A percentile compares a stretch with the other conserved stretches of the same genome.
phyloP scores from a whole-genome alignment of 768 basidiomycete species.

The Xerocomus potaroensis region DNA sequence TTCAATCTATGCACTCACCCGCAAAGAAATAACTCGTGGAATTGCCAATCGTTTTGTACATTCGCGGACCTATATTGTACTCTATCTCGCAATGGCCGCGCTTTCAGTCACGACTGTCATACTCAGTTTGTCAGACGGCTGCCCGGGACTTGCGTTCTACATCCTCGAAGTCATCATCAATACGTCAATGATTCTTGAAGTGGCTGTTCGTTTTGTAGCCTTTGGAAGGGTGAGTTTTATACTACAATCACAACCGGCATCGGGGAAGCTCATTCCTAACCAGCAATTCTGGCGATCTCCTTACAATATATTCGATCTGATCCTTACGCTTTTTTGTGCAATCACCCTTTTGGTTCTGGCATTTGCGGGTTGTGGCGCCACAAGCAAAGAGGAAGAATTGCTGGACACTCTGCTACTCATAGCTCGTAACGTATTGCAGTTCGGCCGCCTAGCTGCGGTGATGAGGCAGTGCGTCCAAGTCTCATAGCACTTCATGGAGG shows the following conservation, averaged over 20 bases:
- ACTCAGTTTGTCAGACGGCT: slow-evolving; percentile 77
- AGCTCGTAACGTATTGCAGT: slow-evolving; percentile 89
- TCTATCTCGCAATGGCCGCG: slow-evolving; percentile 87
- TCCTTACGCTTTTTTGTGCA: slow-evolving; percentile 85
- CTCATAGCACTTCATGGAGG: neutral
- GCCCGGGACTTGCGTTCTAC: slow-evolving; percentile 86
- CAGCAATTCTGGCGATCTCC: slow-evolving; percentile 98
- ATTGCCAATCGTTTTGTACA: slow-evolving; percentile 90
- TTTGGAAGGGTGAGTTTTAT: slow-evolving; percentile 74
- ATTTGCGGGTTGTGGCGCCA: slow-evolving; percentile 77
- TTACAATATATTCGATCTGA: slow-evolving; percentile 85
- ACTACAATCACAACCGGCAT: neutral
- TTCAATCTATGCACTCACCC: slow-evolving; percentile 82
- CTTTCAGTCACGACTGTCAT: slow-evolving; percentile 84
- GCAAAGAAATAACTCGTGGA: slow-evolving; percentile 77
- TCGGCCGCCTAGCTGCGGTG: slow-evolving; percentile 86
- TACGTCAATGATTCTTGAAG: slow-evolving; percentile 90
- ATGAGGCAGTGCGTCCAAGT: slow-evolving; percentile 76
- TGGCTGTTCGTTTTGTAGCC: slow-evolving; percentile 85
- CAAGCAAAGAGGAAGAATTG: slow-evolving; percentile 90
- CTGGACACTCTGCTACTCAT: slow-evolving; percentile 90
- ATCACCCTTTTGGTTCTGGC: slow-evolving; percentile 85
- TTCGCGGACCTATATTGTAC: slow-evolving; percentile 79
- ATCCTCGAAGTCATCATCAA: slow-evolving; percentile 88
- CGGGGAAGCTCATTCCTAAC: slow-evolving; percentile 1